Evolutionary conservation across 306 rosid genomes (phyloP).

Genomic region (Lathyrus aphaca): DNA sequence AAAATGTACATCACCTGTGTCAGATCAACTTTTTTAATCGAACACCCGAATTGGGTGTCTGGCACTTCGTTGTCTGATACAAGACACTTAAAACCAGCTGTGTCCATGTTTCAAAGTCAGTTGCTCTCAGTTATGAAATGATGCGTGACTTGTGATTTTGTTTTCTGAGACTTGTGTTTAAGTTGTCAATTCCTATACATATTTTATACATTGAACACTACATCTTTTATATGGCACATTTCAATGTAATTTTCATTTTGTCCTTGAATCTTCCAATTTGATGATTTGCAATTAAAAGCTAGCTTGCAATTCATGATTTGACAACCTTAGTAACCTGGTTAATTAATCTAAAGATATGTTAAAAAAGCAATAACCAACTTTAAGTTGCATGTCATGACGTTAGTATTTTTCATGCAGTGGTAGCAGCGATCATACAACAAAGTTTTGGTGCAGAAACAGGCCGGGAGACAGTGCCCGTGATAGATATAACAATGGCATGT

Average conservation of each 20-base stretch:
- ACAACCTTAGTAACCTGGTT: not conserved
- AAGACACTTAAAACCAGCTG: not conserved
- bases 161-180: not conserved
- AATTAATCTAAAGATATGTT: constrained; percentile 20
- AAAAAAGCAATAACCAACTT: constrained; percentile 22
- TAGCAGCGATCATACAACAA: constrained; percentile 97
- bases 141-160: not conserved
- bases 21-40: not conserved
- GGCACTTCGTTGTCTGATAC: not conserved
- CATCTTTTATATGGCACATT: not conserved
- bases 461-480: constrained; percentile 94
- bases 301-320: constrained; percentile 4
- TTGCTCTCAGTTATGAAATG: not conserved
- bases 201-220: not conserved
- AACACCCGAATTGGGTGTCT: not conserved
- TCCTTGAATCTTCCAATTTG: not conserved
- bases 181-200: constrained; percentile 3
- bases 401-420: constrained; percentile 70
- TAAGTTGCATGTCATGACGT: constrained; percentile 21
- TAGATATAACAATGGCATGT: constrained; percentile 68
- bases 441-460: constrained; percentile 97
- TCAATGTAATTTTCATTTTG: not conserved
- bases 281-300: not conserved
- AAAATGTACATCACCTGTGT: not conserved
- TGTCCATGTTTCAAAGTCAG: constrained; percentile 1